Conservation (phyloP, 2,329 filamentous ascomycete genomes). For the Apiospora aurea region DNA sequence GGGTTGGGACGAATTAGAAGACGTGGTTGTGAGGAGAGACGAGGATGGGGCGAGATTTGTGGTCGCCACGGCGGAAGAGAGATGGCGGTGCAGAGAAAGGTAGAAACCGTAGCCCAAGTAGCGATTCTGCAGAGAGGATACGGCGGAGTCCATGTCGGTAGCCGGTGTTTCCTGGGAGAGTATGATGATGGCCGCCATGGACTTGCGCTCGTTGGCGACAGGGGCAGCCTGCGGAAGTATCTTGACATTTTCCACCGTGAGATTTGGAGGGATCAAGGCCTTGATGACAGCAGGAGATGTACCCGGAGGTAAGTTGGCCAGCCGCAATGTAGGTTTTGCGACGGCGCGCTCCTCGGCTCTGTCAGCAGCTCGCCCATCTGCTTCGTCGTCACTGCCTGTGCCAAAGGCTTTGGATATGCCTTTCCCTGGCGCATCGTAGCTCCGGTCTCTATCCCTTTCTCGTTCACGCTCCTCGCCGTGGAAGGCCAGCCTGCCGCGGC, state of each 20-base stretch:
- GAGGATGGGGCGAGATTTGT: constrained; percentile 43
- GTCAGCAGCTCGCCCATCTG: constrained; percentile 51
- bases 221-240: constrained; percentile 65
- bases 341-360: constrained; percentile 64
- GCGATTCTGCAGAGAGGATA: constrained; percentile 79
- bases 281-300: constrained; percentile 67
- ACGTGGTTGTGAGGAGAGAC: constrained; percentile 24
- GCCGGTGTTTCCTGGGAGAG: constrained; percentile 81
- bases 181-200: constrained; percentile 79
- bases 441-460: constrained; percentile 24
- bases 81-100: constrained; percentile 79
- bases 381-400: constrained; percentile 65
- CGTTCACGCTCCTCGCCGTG: constrained; percentile 47
- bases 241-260: constrained; percentile 77
- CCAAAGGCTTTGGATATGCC: constrained; percentile 76
- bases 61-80: constrained; percentile 76
- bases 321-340: constrained; percentile 67
- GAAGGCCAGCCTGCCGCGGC: constrained; percentile 46
- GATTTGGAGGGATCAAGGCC: constrained; percentile 62
- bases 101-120: constrained; percentile 89
- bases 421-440: constrained; percentile 47
- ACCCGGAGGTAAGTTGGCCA: constrained; percentile 66
- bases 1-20: constrained; percentile 65
- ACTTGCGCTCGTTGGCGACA: constrained; percentile 68
- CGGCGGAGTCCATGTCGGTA: constrained; percentile 81